Evolutionary conservation across 2,329 filamentous ascomycete species (phyloP).

Genomic region (Curvularia spicifera): DNA sequence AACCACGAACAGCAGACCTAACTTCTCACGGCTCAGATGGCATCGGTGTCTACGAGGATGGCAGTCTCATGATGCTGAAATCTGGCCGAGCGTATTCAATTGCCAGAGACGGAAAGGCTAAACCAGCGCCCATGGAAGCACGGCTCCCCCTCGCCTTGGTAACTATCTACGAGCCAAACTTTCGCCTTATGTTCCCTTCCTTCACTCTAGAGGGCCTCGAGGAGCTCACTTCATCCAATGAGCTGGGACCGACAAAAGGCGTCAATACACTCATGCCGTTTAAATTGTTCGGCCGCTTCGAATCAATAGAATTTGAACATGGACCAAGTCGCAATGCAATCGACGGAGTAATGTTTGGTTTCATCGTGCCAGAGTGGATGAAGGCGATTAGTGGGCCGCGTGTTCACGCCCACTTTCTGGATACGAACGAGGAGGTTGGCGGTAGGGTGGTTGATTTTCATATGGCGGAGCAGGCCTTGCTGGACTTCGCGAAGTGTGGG

Average conservation of each 20-base stretch:
- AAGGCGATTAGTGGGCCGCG: constrained; percentile 50
- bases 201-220: constrained; percentile 28
- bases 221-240: constrained; percentile 22
- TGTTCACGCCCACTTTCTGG: constrained; percentile 48
- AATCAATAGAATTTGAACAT: constrained; percentile 38
- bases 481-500: constrained; percentile 52
- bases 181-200: constrained; percentile 35
- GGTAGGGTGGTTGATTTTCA: constrained; percentile 50
- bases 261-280: constrained; percentile 53
- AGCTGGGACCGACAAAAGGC: constrained; percentile 31
- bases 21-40: constrained; percentile 53
- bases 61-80: constrained; percentile 48
- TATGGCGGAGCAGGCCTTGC: constrained; percentile 39
- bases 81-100: constrained; percentile 46
- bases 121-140: constrained; percentile 41
- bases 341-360: constrained; percentile 52
- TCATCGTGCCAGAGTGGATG: constrained; percentile 50
- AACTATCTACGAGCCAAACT: constrained; percentile 49
- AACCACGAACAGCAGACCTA: constrained; percentile 48
- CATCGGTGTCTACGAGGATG: constrained; percentile 52
- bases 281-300: constrained; percentile 46
- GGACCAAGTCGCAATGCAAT: constrained; percentile 36
- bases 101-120: constrained; percentile 38
- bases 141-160: constrained; percentile 52
- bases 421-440: constrained; percentile 39